Evolutionary conservation across 2,329 filamentous ascomycete genomes (phyloP), one percentile per base, ranked within the genome.

Genomic region (Colletotrichum lini): DNA sequence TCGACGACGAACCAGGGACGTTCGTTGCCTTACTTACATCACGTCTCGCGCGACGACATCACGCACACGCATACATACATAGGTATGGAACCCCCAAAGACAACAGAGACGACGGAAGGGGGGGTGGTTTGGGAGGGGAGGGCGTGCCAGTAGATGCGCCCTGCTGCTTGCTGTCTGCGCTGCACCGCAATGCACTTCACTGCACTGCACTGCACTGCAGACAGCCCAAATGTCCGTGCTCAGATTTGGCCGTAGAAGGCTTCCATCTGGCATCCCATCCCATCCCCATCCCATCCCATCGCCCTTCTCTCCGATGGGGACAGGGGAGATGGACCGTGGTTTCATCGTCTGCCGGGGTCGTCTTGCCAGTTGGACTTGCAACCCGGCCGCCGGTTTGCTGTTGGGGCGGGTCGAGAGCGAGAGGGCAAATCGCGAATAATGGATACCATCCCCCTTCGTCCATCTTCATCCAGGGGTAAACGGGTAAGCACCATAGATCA

Each of bases 151-250:
- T 63, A 57, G 38, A 3, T n/a, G 12, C 38, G 47, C 38, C n/a
- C 21, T 47, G 57, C n/a, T 58, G 10, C 15, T 35, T 44, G 10
- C 38, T 21, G 35, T 30, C 35, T 58, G 52, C 44, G 9, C 26
- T 54, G 26, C 7, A 9, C 50, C 45, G 26, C 4, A 30, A 30
- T 30, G 26, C 26, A 30, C 26, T 3, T 30, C 26, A 15, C 49
- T 53, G 63, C 63, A 45, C 60, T 62, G 58, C 65, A 50, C 42
- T 70, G 50, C 45, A 30, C 44, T 58, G 53, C 63, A 57, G 63
- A 57, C 52, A 50, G 26, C 42, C 23, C 67, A 66, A 72, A 68
- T 66, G 71, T 73, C 71, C 64, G 71, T 73, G 68, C 71, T 68
- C 59, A 61, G 53, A 72, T 72, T 72, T 70, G 66, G 70, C 65